Percentiles rank a stretch among this genome's conserved stretches.
These are phyloP conservation scores for Leccinum longicurvipes DNA, from an alignment of 768 basidiomycete genomes.

Conservation along the genomic window DNA sequence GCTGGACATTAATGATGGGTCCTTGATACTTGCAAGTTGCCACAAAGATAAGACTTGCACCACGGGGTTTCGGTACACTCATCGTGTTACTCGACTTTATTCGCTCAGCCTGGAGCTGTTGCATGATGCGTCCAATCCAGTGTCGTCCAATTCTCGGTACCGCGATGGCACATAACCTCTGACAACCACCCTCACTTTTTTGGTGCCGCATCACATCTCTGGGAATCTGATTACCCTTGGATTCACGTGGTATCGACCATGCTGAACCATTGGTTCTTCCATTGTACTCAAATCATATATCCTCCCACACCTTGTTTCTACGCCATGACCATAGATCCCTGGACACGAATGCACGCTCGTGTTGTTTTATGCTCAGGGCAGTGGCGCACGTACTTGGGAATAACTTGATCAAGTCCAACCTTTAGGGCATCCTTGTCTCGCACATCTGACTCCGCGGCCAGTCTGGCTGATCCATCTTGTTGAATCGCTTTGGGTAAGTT, in stretches of 20 bases:
- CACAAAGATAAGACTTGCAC: not conserved
- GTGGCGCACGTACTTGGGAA: no score
- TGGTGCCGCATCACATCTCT: not conserved
- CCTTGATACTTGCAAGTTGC: no score
- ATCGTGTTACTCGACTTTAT: not conserved
- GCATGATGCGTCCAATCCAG: not conserved
- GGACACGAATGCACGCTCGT: not conserved
- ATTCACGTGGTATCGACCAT: not conserved
- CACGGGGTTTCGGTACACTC: not conserved
- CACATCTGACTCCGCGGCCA: no score
- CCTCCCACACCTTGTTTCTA: not conserved
- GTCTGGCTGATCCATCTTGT: not conserved
- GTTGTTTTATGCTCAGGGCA: not conserved
- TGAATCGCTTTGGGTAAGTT: not conserved
- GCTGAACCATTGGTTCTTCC: not conserved
- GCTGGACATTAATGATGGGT: no score
- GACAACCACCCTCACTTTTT: not conserved
- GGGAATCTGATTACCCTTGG: not conserved
- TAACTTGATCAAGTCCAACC: not conserved
- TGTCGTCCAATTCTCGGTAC: not conserved
- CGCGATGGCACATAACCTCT: not conserved
- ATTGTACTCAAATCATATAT: not conserved
- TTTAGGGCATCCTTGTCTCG: no score
- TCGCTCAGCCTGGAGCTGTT: not conserved
- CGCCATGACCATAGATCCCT: not conserved